Percentiles rank a stretch among this genome's conserved stretches.
phyloP scores from a whole-genome alignment of 2,329 filamentous ascomycete species.

The Diaporthe sp. region DNA sequence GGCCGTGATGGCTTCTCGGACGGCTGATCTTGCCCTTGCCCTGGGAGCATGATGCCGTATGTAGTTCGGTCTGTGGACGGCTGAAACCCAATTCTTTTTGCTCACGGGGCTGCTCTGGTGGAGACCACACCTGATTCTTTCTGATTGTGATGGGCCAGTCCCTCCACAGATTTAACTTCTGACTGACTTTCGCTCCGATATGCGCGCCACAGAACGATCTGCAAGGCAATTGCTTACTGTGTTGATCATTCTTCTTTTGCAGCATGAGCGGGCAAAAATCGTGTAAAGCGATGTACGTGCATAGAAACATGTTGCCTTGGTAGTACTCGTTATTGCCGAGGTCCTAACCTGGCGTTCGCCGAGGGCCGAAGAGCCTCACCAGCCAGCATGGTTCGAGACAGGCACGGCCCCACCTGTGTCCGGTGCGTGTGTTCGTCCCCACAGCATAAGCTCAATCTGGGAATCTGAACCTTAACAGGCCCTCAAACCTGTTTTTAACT shows the following conservation, averaged over 20 bases:
- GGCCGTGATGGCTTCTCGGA: background rate
- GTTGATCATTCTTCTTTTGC: too few relatives aligned
- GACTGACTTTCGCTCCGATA: background rate
- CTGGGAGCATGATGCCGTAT: background rate
- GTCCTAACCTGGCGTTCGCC: background rate
- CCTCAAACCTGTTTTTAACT: background rate
- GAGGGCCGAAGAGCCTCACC: conserved; percentile 15
- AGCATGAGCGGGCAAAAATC: background rate
- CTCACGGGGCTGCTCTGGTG: background rate
- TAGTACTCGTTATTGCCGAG: conserved; percentile 4
- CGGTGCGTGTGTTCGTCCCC: background rate
- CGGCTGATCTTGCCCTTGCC: background rate
- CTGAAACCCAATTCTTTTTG: background rate
- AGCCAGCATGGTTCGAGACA: background rate
- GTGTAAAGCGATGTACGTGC: background rate
- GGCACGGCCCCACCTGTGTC: conserved; percentile 19
- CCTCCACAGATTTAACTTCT: background rate
- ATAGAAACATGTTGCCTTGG: background rate
- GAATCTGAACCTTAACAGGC: conserved; percentile 1
- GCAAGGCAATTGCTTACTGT: background rate
- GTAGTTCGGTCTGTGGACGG: background rate
- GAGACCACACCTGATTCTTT: background rate
- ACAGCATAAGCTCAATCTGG: conserved; percentile 9
- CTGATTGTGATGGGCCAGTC: background rate
- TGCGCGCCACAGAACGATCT: background rate